Evolutionary conservation across 805 yeast genomes (phyloP).

Genomic region (Sugiyamaella floridensis): DNA sequence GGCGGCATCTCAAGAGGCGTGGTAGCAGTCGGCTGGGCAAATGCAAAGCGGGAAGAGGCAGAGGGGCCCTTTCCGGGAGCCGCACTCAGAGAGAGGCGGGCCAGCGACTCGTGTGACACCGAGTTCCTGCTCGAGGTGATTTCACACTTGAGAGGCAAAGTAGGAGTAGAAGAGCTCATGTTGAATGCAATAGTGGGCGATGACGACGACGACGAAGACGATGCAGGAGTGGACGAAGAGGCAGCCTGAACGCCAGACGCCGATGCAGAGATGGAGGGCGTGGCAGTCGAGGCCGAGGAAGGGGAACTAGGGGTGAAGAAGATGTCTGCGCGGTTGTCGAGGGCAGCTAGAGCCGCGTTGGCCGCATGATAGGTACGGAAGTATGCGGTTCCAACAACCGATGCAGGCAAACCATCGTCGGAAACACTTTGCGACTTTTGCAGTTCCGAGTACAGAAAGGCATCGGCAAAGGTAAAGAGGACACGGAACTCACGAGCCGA

Average conservation of each 20-base stretch:
- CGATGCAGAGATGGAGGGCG: neutral
- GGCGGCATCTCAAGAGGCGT: conserved; percentile 13
- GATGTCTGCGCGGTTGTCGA: conserved; percentile 14
- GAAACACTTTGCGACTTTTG: conserved; percentile 22
- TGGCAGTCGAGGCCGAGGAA: conserved; percentile 4
- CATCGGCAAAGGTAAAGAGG: conserved; percentile 35
- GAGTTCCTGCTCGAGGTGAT: conserved; percentile 7
- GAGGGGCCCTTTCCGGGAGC: conserved; percentile 2
- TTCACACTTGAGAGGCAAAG: conserved; percentile 12
- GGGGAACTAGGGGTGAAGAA: conserved; percentile 2
- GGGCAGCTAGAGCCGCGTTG: conserved; percentile 6
- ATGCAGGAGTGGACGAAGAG: conserved; percentile 1
- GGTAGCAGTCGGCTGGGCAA: conserved; percentile 1
- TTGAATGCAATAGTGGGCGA: conserved; percentile 10
- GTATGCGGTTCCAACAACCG: conserved; percentile 15
- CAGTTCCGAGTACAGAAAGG: conserved; percentile 30
- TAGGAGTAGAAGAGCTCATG: neutral
- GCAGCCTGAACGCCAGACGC: neutral
- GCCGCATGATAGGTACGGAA: conserved; percentile 15
- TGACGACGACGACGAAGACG: conserved; percentile 7
- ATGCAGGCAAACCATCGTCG: conserved; percentile 18
- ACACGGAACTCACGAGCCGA: conserved; percentile 33
- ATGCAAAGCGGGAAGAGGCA: conserved; percentile 5
- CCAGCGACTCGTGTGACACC: conserved; percentile 8
- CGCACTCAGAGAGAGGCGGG: conserved; percentile 3